Evolutionary conservation across 306 rosid species (phyloP), one percentile per base, ranked within the genome.

Genomic region (Cicer cuneatum): DNA sequence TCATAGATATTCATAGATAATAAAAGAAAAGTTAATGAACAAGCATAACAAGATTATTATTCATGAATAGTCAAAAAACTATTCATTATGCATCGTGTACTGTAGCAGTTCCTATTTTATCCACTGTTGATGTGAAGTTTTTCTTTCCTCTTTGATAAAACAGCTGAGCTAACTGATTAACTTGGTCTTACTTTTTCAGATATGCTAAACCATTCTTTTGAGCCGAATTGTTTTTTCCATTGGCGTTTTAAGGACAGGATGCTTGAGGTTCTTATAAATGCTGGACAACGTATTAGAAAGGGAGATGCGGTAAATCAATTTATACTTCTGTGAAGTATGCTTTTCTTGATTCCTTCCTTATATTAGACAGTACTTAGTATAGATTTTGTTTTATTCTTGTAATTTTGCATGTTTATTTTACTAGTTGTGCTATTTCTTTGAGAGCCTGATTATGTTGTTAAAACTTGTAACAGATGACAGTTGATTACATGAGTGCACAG

Each of bases 181-280:
- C 69, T 66, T 18, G 42, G 71, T 72, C 69, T 33, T 75, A 40
- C 63, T 63, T 79, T 79, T 79, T 74, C 93, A 91, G 98, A 94
- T 80, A 94, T 91, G 98, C 82, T 94, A 79, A 94, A 94, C 85
- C 98, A 94, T 91, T 94, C 98, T 8, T 91, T 84, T 74, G 86
- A 83, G 82, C 98, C 98, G 65, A 94, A 94, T 73, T 94, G 98
- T 61, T 94, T 89, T 86, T 86, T 94, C 77, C 98, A 94, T 75
- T 94, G 98, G 98, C 97, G 97, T 68, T 90, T 83, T 78, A 94
- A 91, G 83, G 98, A 94, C 75, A 85, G 96, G 66, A 94, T 94
- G 98, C 91, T 91, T 72, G 98, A 94, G 85, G 98, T 94, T 74
- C 90, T 94, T 87, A 94, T 86, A 84, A 94, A 91, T 87, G 97